Evolutionary conservation across 2,329 filamentous ascomycete species (phyloP).

Genomic region (Emmonsia crescens): DNA sequence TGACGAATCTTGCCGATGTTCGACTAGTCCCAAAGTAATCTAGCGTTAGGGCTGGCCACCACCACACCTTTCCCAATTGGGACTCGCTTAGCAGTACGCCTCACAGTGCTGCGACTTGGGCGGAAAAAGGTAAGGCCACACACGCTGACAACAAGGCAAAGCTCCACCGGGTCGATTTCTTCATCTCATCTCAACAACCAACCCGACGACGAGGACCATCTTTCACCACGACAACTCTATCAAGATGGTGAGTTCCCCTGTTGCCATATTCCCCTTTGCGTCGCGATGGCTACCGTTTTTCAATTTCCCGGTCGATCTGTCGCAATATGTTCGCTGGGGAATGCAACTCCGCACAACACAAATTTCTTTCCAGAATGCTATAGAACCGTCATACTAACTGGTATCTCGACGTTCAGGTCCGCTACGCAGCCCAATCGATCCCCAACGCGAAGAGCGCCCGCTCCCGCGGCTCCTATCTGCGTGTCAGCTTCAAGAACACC

Average conservation of each 20-base stretch:
- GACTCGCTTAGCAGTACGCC: conserved; percentile 12
- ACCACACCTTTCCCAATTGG: conserved; percentile 5
- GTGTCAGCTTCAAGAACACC: conserved; percentile 99
- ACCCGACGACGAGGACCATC: conserved; percentile 33
- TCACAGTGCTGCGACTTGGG: neutral
- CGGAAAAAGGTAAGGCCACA: conserved; percentile 7
- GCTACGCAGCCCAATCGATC: conserved; percentile 89
- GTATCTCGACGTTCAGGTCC: conserved; percentile 52
- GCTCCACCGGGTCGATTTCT: conserved; percentile 28
- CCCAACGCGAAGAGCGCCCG: conserved; percentile 86
- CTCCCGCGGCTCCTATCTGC: conserved; percentile 96
- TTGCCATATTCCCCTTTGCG: neutral
- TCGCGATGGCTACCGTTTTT: neutral
- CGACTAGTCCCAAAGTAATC: conserved; percentile 13
- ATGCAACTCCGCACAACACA: neutral
- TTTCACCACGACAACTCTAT: conserved; percentile 31
- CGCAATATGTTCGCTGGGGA: neutral
- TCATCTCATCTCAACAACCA: conserved; percentile 22
- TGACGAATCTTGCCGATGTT: too few relatives aligned
- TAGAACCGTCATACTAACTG: neutral
- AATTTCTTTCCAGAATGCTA: too few relatives aligned
- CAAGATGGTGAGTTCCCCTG: conserved; percentile 35
- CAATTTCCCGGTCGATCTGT: neutral
- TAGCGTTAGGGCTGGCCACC: conserved; percentile 35
- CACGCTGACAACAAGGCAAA: conserved; percentile 24